A percentile compares a stretch with the other conserved stretches of the same genome.
phyloP scores from a whole-genome alignment of 108 stramenopile species.

The Fistulifera pelliculosa region DNA sequence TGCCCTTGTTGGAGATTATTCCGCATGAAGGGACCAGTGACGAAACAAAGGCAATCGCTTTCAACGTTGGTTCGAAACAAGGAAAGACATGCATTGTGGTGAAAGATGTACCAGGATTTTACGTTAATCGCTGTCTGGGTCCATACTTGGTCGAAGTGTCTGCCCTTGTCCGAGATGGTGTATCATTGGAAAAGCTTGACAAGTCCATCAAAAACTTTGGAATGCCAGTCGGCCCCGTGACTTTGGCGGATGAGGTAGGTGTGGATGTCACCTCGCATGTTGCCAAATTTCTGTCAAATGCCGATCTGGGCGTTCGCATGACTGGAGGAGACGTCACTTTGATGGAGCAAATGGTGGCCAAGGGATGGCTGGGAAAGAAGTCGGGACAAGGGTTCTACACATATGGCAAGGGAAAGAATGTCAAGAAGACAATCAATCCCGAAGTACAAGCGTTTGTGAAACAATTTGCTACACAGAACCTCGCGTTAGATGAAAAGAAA shows the following conservation, averaged over 20 bases:
- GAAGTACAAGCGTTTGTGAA: slow-evolving; percentile 72
- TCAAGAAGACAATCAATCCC: slow-evolving; percentile 79
- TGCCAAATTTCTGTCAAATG: slow-evolving; percentile 79
- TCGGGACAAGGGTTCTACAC: slow-evolving; percentile 96
- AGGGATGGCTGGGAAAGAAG: slow-evolving; percentile 95
- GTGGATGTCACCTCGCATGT: slow-evolving; percentile 96
- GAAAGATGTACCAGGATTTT: slow-evolving; percentile 99
- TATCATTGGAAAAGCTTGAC: slow-evolving; percentile 80
- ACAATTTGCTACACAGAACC: slow-evolving; percentile 47
- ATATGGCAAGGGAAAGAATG: slow-evolving; percentile 66
- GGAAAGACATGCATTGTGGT: slow-evolving; percentile 98
- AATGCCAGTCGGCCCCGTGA: slow-evolving; percentile 94
- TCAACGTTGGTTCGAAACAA: slow-evolving; percentile 95
- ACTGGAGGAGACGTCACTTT: slow-evolving; percentile 85
- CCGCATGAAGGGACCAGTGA: slow-evolving; percentile 87
- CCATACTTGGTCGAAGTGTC: slow-evolving; percentile 90
- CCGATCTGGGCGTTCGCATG: slow-evolving; percentile 94
- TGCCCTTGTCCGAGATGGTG: slow-evolving; percentile 82
- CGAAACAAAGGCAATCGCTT: slow-evolving; percentile 79
- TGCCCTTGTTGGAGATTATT: slow-evolving; percentile 99
- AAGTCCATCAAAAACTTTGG: slow-evolving; percentile 91
- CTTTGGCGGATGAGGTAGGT: slow-evolving; percentile 92
- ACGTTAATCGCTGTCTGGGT: slow-evolving; percentile 98
- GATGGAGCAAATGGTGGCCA: slow-evolving; percentile 91
- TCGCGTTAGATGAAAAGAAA: slow-evolving; percentile 70